Percentiles rank a stretch among this genome's conserved stretches.
Evolutionary conservation across 2,329 filamentous ascomycete species (phyloP).

Genomic region (Zalaria sp.): DNA sequence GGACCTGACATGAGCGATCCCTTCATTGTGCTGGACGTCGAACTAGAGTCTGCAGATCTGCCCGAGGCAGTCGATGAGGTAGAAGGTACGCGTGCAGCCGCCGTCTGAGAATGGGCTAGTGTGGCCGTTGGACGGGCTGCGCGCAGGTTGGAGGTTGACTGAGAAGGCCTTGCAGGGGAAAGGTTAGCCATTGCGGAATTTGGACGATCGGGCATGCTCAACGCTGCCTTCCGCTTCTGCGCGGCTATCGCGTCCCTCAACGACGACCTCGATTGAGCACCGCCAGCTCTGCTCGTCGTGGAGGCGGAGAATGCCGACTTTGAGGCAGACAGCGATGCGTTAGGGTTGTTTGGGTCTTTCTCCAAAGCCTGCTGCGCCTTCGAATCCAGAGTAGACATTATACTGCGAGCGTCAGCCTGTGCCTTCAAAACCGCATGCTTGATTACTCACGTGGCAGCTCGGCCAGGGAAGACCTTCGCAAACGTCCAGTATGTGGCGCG

Average conservation of each 20-base stretch:
- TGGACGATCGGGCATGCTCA: constrained; percentile 37
- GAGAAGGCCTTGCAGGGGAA: constrained; percentile 28
- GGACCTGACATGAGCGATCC: constrained; percentile 44
- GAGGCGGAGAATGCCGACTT: constrained; percentile 28
- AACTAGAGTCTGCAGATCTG: constrained; percentile 10
- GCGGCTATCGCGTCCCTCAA: constrained; percentile 75
- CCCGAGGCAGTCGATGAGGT: constrained; percentile 16
- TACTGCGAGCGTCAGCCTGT: constrained; percentile 33
- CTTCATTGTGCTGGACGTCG: constrained; percentile 15
- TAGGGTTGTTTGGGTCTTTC: constrained; percentile 72
- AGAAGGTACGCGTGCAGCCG: constrained; percentile 10
- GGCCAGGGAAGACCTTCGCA: constrained; percentile 60
- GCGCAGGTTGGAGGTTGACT: constrained; percentile 5
- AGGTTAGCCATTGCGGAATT: constrained; percentile 43
- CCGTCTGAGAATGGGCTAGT: constrained; percentile 2
- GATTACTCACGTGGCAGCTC: constrained; percentile 54
- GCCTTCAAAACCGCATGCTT: background rate
- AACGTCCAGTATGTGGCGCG: constrained; percentile 80
- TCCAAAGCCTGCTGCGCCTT: constrained; percentile 70
- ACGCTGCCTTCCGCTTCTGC: constrained; percentile 48
- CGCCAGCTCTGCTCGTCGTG: constrained; percentile 12
- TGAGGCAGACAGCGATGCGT: constrained; percentile 34
- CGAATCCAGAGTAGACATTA: constrained; percentile 63
- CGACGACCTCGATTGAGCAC: constrained; percentile 41
- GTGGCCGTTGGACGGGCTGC: background rate